These are phyloP conservation scores for Moricandia moricandioides DNA, from an alignment of 345 rosid genomes.

Conservation along the genomic window DNA sequence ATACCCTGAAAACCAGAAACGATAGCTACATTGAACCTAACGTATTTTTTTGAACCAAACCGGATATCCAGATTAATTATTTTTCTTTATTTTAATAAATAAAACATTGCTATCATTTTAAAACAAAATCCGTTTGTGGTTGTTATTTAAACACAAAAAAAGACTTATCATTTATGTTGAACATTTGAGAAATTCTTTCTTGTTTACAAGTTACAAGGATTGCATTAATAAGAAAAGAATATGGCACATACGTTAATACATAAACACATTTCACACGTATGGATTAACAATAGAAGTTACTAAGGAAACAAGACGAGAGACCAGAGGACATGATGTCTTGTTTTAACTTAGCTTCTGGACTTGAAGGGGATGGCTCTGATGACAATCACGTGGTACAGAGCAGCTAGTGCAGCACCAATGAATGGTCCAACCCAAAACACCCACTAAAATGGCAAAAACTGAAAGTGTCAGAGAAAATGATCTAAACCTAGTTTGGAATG, in stretches of 20 bases:
- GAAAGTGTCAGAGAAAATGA: background rate
- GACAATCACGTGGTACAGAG: conserved; percentile 61
- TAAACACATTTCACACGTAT: conserved; percentile 8
- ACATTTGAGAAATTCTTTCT: background rate
- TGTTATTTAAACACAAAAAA: background rate
- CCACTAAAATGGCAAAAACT: conserved; percentile 48
- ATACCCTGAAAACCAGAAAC: background rate
- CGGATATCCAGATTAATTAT: background rate
- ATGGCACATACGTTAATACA: background rate
- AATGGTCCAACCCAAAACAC: conserved; percentile 81
- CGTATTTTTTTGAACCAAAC: background rate
- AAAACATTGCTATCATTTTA: background rate
- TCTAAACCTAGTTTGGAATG: background rate
- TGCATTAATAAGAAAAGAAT: background rate
- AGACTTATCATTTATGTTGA: conserved; percentile 1
- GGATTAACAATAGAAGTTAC: conserved; percentile 1
- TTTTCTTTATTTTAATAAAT: background rate
- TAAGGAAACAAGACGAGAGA: background rate
- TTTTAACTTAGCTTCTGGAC: conserved; percentile 26
- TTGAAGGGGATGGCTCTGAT: conserved; percentile 80
- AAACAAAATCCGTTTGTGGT: background rate
- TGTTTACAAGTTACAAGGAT: conserved; percentile 18
- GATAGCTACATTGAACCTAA: background rate
- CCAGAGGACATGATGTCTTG: conserved; percentile 16
- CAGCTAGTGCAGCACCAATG: conserved; percentile 70